Conservation (phyloP, 768 basidiomycete species). For the Russula sp. region DNA sequence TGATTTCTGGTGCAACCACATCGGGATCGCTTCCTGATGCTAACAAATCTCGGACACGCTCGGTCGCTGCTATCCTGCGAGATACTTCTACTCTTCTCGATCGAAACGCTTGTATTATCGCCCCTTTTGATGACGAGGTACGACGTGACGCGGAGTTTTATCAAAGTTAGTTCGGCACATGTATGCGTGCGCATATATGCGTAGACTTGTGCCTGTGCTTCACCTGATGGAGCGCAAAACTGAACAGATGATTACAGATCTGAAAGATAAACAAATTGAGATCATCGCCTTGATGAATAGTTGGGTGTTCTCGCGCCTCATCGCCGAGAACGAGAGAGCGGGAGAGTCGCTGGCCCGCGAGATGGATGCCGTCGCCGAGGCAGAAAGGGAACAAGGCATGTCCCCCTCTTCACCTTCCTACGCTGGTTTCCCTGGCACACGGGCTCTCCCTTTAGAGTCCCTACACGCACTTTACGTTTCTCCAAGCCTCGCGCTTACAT, state of each 20-base stretch:
- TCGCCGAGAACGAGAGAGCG: constrained; percentile 25
- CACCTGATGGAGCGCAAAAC: background rate
- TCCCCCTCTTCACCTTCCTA: constrained; percentile 8
- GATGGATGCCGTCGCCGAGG: constrained; percentile 26
- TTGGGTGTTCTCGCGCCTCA: constrained; percentile 27
- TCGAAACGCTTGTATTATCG: constrained; percentile 34
- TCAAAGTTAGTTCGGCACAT: constrained; percentile 36
- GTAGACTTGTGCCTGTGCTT: constrained; percentile 1
- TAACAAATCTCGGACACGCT: constrained; percentile 13
- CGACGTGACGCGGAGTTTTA: constrained; percentile 38
- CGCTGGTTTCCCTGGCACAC: constrained; percentile 16
- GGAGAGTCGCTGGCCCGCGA: constrained; percentile 23
- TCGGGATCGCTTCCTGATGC: constrained; percentile 1
- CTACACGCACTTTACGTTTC: background rate
- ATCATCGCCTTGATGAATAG: constrained; percentile 26
- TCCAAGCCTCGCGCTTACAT: background rate
- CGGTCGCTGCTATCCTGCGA: constrained; percentile 19
- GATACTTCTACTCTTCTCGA: constrained; percentile 34
- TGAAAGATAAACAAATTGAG: constrained; percentile 26
- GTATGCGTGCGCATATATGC: constrained; percentile 31
- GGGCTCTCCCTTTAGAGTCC: background rate
- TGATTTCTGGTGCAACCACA: background rate
- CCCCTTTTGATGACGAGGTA: constrained; percentile 40
- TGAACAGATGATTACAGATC: constrained; percentile 17
- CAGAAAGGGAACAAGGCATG: constrained; percentile 31